Conservation (phyloP, 2,329 filamentous ascomycete genomes). For the Aspergillus sergii region DNA sequence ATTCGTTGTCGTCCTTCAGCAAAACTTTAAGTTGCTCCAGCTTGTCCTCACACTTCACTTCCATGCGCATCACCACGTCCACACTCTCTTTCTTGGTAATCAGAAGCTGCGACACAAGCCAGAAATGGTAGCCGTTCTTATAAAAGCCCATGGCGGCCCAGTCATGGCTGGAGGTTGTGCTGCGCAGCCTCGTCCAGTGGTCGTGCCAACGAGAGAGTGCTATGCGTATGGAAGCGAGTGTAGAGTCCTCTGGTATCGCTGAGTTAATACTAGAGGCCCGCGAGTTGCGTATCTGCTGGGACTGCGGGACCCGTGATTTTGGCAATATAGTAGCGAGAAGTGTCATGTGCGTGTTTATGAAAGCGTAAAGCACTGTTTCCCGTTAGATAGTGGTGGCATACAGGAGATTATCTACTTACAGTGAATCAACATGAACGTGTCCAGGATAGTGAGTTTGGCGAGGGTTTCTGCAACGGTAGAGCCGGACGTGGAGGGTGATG, state of each 20-base stretch:
- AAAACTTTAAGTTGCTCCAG: constrained; percentile 45
- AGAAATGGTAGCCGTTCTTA: constrained; percentile 47
- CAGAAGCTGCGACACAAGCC: constrained; percentile 45
- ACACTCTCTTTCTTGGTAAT: constrained; percentile 46
- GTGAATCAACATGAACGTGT: constrained; percentile 49
- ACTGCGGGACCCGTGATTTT: constrained; percentile 8
- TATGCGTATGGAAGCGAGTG: constrained; percentile 34
- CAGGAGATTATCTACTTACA: constrained; percentile 26
- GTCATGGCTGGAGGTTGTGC: constrained; percentile 34
- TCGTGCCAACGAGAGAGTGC: constrained; percentile 43
- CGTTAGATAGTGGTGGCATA: constrained; percentile 3
- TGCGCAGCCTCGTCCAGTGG: constrained; percentile 39
- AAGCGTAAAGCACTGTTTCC: constrained; percentile 42
- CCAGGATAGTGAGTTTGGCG: constrained; percentile 36
- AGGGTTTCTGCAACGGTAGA: constrained; percentile 12
- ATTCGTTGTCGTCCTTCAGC: constrained; percentile 38
- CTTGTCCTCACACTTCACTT: constrained; percentile 49
- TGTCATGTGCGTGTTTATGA: constrained; percentile 46
- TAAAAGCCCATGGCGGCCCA: constrained; percentile 47
- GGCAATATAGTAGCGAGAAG: constrained; percentile 34
- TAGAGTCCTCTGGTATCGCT: constrained; percentile 32
- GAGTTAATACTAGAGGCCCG: constrained; percentile 7
- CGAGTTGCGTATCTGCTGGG: constrained; percentile 9
- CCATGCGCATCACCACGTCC: constrained; percentile 48
- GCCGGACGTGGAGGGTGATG: constrained; percentile 1